phyloP scores from a whole-genome alignment of 805 yeast species.

The Ogataea paraovalis region DNA sequence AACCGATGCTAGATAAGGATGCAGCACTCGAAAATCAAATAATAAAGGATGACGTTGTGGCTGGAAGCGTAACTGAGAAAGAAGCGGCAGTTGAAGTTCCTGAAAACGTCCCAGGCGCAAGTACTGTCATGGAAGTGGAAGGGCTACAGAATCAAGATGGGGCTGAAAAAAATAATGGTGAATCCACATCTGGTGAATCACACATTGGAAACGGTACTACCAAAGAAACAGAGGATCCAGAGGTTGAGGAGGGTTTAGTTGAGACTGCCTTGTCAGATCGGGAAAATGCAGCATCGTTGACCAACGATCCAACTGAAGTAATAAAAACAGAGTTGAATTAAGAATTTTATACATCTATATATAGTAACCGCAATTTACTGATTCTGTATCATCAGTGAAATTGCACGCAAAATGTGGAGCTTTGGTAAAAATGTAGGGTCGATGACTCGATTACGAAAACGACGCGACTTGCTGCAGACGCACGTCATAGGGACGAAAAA shows the following conservation, averaged over 20 bases:
- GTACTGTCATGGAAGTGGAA: no score
- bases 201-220: not conserved
- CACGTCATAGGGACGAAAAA: not conserved
- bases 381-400: no score
- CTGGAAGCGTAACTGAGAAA: no score
- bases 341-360: not conserved
- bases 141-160: not conserved
- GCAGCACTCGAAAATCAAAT: no score
- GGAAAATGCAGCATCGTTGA: not conserved
- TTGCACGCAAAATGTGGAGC: no score
- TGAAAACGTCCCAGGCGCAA: no score
- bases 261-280: not conserved
- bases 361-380: no score
- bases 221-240: not conserved
- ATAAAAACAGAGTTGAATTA: not conserved
- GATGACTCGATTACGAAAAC: no score
- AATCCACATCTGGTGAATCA: not conserved
- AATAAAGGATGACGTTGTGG: no score
- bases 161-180: not conserved
- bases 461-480: not conserved
- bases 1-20: no score
- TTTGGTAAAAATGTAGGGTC: no score
- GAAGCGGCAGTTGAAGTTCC: no score
- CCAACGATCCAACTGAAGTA: not conserved
- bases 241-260: not conserved